Evolutionary conservation across 202 grass and related monocot genomes (phyloP), one percentile per base, ranked within the genome.

Genomic region (Panicum virgatum): DNA sequence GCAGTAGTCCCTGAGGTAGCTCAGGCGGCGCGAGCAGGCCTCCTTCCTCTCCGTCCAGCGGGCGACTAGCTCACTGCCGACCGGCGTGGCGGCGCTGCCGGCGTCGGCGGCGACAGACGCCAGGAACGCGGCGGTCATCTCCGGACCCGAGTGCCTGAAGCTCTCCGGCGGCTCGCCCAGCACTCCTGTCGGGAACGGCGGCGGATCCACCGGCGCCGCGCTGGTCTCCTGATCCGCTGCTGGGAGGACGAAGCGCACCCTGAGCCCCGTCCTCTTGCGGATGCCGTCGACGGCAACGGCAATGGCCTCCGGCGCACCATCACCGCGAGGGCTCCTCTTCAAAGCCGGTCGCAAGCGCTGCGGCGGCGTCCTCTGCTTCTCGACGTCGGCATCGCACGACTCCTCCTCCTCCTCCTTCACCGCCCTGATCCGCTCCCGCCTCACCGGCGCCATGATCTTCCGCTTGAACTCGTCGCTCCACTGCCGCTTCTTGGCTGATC

Each of bases 381-480:
- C 57, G 5, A 20, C 44, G 15, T 1, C 32, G 46, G 18, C 63
- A 37, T 68, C 32, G 62, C 32, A 16, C 4, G n/a, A n/a, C 77
- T 79, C 47, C 30, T 40, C 7, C 60, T 54, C 12, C 59, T 52
- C 20, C 4, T 19, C 10, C 30, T 0, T 7, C 23, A 3, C 36
- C 22, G 34, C 3, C 15, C 6, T n/a, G 9, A 72, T 20, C 50
- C 64, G 78, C 64, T 70, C 13, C 22, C 68, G 47, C 40, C 50
- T 22, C 70, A 7, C 14, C 30, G 77, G 30, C 16, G 46, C 50
- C n/a, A 66, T 15, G 39, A 86, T 51, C 84, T 68, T 22, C 15
- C 50, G 52, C 51, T 47, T 86, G 51, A 81, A 44, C 30, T 81
- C 72, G 1, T 11, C 5, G 29, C 56, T 60, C 84, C 84, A 76